These are phyloP conservation scores for Fraxinus sp. DNA, from an alignment of 305 asterid species.

Conservation along the genomic window DNA sequence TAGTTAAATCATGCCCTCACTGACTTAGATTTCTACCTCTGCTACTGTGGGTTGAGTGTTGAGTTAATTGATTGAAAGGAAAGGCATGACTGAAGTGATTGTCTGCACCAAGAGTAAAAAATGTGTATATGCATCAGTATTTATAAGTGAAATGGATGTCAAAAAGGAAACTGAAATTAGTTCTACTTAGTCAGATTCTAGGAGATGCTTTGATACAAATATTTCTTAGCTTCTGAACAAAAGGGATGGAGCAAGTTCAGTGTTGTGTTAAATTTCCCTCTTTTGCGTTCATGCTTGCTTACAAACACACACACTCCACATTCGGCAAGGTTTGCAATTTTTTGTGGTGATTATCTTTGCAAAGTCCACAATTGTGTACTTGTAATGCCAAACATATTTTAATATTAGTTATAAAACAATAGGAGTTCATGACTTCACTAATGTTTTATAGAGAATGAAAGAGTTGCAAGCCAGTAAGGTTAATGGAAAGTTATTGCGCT, in stretches of 20 bases:
- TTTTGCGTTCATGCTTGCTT: neutral
- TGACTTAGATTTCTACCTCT: neutral
- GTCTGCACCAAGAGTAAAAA: neutral
- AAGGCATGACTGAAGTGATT: neutral
- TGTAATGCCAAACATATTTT: neutral
- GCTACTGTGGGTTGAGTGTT: neutral
- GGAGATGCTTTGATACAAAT: neutral
- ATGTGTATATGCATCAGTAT: neutral
- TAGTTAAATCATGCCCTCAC: neutral
- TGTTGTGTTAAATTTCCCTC: neutral
- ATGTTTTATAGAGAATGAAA: slow-evolving; percentile 60
- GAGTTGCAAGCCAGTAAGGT: slow-evolving; percentile 79
- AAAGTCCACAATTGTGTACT: neutral
- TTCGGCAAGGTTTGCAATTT: neutral
- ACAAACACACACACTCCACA: neutral
- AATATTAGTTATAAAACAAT: neutral
- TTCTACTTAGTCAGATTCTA: neutral
- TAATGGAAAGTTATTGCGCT: slow-evolving; percentile 65
- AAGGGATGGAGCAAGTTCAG: neutral
- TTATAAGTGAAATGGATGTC: neutral
- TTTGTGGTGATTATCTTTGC: neutral
- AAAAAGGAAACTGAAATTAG: neutral
- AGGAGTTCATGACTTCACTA: slow-evolving; percentile 9
- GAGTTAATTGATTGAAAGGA: neutral
- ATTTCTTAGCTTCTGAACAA: neutral